Base-by-base conservation (phyloP, 1,284 basidiomycete genomes). In the Fomitopsis schrenkii region DNA sequence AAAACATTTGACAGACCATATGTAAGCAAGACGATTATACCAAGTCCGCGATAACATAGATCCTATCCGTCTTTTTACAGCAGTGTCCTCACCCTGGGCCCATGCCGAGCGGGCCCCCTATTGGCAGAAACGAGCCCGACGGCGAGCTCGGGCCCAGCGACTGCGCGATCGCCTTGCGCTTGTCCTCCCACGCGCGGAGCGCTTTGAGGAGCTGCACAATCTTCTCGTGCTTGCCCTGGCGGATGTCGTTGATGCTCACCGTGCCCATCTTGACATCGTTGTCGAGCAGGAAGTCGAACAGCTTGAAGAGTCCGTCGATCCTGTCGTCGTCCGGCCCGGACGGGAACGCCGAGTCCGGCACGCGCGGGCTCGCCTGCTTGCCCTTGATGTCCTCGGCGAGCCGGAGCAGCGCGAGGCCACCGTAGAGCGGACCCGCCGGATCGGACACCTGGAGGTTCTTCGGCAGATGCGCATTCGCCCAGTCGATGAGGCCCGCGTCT, bases 221-320 rank as follows among this genome's bases (percentile, higher is more conserved):
- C 77, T 92, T 94, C 48, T 89, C 87, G 46, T 84, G 79, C 72
- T 90, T 91, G 44, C 91, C 93, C 63, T 85, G 83, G 58, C 91
- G 80, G 50, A 97, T 81, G 74, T 97, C 95, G 71, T 95, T 95
- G 76, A 97, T 94, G 69, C 91, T 95, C 38, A 96, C 89, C 64
- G 83, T 86, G 10, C 90, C 94, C 79, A 95, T 91, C 76, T 91
- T 91, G 61, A 96, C 86, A 59, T 93, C 93, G 64, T 93, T 91
- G 68, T 95, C 93, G 46, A 95, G 83, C 58, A 96, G 76, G 73
- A 93, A 94, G 75, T 96, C 94, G 76, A 95, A 94, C 62, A 95
- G 79, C 62, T 86, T 83, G 79, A 97, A 95, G 45, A 97, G 80
- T 15, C 94, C 94, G 57, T 95, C 93, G n/a, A 96, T 79, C 68